These are phyloP conservation scores for Nematodospora anomalae DNA, from an alignment of 1,139 yeast genomes.

Conservation along the genomic window DNA sequence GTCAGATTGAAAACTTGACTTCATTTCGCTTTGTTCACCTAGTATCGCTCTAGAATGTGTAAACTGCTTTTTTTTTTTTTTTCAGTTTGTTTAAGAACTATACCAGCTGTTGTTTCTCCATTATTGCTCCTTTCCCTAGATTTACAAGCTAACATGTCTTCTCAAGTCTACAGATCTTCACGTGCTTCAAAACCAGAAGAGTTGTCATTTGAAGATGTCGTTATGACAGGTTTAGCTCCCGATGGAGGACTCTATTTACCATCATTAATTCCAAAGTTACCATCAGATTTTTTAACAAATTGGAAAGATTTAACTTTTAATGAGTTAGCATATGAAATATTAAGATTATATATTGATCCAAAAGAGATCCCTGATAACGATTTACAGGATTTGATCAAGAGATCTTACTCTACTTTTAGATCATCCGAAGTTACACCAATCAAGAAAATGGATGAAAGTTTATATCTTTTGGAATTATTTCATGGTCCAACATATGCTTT, in stretches of 20 bases:
- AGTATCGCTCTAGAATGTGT: too few relatives aligned
- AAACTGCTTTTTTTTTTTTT: too few relatives aligned
- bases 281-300: constrained; percentile 53
- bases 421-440: constrained; percentile 84
- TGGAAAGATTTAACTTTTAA: constrained; percentile 81
- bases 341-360: constrained; percentile 71
- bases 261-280: constrained; percentile 69
- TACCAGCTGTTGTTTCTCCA: too few relatives aligned
- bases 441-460: constrained; percentile 53
- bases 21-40: too few relatives aligned
- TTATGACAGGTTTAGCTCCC: constrained; percentile 89
- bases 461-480: constrained; percentile 85
- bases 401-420: constrained; percentile 89
- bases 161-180: constrained; percentile 78
- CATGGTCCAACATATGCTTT: constrained; percentile 99
- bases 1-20: constrained; percentile 9
- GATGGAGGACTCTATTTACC: constrained; percentile 97
- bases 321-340: constrained; percentile 82
- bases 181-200: constrained; percentile 60
- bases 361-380: constrained; percentile 73
- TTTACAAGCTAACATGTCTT: constrained; percentile 5
- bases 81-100: too few relatives aligned
- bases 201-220: constrained; percentile 85
- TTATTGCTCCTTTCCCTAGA: too few relatives aligned
- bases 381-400: constrained; percentile 57